These are phyloP conservation scores for Alternaria solani DNA, from an alignment of 2,329 filamentous ascomycete species.

Conservation along the genomic window DNA sequence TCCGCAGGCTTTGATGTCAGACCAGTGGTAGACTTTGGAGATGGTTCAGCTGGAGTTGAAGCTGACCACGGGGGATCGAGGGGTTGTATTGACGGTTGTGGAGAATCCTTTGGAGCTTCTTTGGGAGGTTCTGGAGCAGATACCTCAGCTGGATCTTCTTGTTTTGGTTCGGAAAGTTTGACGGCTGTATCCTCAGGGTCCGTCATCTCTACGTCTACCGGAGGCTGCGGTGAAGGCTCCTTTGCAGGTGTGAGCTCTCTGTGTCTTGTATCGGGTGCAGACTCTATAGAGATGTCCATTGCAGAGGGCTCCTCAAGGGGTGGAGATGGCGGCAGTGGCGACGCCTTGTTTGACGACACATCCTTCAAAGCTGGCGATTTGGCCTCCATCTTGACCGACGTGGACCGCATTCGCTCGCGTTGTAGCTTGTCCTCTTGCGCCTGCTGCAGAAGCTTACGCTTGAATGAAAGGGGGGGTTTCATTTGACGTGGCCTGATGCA, in stretches of 20 bases:
- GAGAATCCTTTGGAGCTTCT: conserved; percentile 33
- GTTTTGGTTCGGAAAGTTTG: conserved; percentile 30
- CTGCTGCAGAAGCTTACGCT: conserved; percentile 49
- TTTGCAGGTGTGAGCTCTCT: conserved; percentile 38
- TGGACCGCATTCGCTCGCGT: conserved; percentile 48
- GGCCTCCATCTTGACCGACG: conserved; percentile 45
- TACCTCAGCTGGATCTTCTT: conserved; percentile 43
- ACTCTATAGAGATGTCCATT: conserved; percentile 39
- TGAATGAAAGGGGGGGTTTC: conserved; percentile 47
- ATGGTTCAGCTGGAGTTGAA: conserved; percentile 23
- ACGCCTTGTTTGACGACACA: conserved; percentile 43
- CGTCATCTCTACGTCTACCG: conserved; percentile 28
- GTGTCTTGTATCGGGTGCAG: conserved; percentile 24
- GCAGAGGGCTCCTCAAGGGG: conserved; percentile 34
- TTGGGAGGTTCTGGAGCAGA: conserved; percentile 27
- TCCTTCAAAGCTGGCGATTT: conserved; percentile 46
- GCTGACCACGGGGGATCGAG: conserved; percentile 45
- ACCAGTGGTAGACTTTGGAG: conserved; percentile 20
- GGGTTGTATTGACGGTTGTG: conserved; percentile 44
- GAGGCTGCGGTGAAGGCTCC: conserved; percentile 26
- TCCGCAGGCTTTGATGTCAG: conserved; percentile 28
- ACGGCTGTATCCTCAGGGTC: conserved; percentile 24
- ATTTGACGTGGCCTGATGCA: conserved; percentile 30
- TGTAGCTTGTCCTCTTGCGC: conserved; percentile 49
- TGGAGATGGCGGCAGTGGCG: conserved; percentile 36